These are phyloP conservation scores for Larix kaempferi DNA, from an alignment of 75 land plant genomes.

Conservation along the genomic window DNA sequence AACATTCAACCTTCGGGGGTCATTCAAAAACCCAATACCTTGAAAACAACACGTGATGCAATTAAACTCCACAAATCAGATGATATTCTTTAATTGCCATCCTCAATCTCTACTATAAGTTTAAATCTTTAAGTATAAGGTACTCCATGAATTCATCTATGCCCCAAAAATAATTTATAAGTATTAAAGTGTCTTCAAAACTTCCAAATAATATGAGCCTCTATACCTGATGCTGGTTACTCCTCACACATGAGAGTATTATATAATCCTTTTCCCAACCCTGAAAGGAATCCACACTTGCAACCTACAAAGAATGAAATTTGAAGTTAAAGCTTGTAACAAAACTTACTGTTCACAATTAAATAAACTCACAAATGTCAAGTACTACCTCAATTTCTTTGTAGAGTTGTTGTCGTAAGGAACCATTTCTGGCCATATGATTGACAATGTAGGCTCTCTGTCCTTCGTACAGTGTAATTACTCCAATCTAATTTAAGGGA, in stretches of 20 bases:
- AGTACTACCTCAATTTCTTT: slow-evolving; percentile 93
- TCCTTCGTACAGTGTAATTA: slow-evolving; percentile 98
- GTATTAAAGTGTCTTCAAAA: too few species aligned
- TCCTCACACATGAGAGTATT: slow-evolving; percentile 95
- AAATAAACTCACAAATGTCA: neutral
- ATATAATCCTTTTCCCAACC: slow-evolving; percentile 98
- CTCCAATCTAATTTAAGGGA: slow-evolving; percentile 74
- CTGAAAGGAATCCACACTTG: slow-evolving; percentile 99
- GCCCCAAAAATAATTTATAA: too few species aligned
- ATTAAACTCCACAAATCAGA: neutral
- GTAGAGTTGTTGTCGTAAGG: slow-evolving; percentile 88
- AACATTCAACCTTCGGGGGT: slow-evolving; percentile 96
- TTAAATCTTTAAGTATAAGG: too few species aligned
- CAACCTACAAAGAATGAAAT: slow-evolving; percentile 58
- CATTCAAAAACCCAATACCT: slow-evolving; percentile 99
- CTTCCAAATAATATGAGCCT: too few species aligned
- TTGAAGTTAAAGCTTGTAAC: neutral
- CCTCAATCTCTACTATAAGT: too few species aligned
- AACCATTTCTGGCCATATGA: slow-evolving; percentile 96
- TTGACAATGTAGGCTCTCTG: slow-evolving; percentile 98
- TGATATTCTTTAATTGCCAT: too few species aligned
- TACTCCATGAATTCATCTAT: too few species aligned
- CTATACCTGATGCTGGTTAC: slow-evolving; percentile 95
- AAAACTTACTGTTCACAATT: neutral
- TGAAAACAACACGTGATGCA: slow-evolving; percentile 19